Conservation (phyloP, 371 early-diverging fungal species). For the Nematocida homosporus region DNA sequence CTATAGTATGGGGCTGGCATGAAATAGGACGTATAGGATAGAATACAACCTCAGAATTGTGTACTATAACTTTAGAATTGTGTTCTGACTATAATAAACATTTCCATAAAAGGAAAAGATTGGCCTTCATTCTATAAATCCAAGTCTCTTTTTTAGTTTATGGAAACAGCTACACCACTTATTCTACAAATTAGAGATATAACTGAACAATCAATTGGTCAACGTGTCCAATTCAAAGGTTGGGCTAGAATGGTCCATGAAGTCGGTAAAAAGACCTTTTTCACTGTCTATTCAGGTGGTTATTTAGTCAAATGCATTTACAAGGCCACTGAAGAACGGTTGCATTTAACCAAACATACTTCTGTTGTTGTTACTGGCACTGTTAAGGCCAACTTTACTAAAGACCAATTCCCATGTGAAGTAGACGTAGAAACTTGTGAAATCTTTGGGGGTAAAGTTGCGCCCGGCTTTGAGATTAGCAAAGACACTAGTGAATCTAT, state of each 20-base stretch:
- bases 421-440: slow-evolving; percentile 57
- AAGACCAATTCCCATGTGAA: slow-evolving; percentile 64
- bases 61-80: too few relatives aligned
- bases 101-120: too few relatives aligned
- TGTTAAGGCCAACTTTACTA: slow-evolving; percentile 61
- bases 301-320: slow-evolving; percentile 64
- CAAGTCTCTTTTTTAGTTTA: too few relatives aligned
- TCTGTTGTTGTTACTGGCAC: slow-evolving; percentile 59
- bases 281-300: slow-evolving; percentile 60
- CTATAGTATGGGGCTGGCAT: too few relatives aligned
- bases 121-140: too few relatives aligned
- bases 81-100: too few relatives aligned
- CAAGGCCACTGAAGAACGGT: slow-evolving; percentile 10
- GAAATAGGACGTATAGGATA: too few relatives aligned
- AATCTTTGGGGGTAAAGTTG: slow-evolving; percentile 53
- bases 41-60: too few relatives aligned
- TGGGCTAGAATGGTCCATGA: slow-evolving; percentile 61
- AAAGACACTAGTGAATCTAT: slow-evolving; percentile 79
- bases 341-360: slow-evolving; percentile 63
- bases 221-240: slow-evolving; percentile 60
- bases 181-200: slow-evolving; percentile 50
- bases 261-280: slow-evolving; percentile 51
- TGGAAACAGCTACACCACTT: too few relatives aligned
- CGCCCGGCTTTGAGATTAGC: slow-evolving; percentile 63
- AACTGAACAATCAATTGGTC: slow-evolving; percentile 49